A percentile compares a stretch with the other conserved stretches of the same genome.
Evolutionary conservation across 352 stramenopile genomes (phyloP).

Genomic region (Globisporangium spinosum): DNA sequence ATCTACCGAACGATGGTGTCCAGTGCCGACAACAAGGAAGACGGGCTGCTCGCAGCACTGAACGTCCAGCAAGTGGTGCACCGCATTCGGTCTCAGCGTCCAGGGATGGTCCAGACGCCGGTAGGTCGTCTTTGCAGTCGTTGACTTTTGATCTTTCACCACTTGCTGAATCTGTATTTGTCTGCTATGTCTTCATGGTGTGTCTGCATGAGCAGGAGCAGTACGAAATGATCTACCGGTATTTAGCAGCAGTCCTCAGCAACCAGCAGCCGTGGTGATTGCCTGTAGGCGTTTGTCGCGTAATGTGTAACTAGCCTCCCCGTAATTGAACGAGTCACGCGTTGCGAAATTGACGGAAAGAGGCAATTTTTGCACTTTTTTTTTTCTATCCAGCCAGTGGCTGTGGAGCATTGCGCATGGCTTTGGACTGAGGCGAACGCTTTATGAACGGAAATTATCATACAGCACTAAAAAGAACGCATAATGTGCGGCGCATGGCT

Average conservation of each 20-base stretch:
- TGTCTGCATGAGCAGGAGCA: constrained; percentile 49
- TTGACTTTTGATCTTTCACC: not conserved
- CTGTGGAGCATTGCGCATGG: no score
- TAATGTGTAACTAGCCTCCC: not conserved
- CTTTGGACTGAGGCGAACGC: no score
- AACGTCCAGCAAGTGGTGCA: constrained; percentile 59
- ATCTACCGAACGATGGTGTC: constrained; percentile 33
- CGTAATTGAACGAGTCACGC: not conserved
- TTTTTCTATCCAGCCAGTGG: no score
- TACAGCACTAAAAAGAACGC: no score
- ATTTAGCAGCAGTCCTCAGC: constrained; percentile 62
- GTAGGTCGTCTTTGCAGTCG: constrained; percentile 30
- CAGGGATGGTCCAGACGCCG: constrained; percentile 81
- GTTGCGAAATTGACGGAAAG: not conserved
- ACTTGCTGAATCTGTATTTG: constrained; percentile 1
- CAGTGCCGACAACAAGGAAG: constrained; percentile 20
- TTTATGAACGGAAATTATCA: no score
- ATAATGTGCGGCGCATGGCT: no score
- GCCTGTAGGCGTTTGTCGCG: not conserved
- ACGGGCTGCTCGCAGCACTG: constrained; percentile 29
- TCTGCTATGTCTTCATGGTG: not conserved
- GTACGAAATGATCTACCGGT: constrained; percentile 85
- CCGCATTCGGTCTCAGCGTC: constrained; percentile 59
- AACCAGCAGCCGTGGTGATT: constrained; percentile 51
- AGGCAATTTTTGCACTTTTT: no score